Evolutionary conservation across 805 yeast genomes (phyloP), one percentile per base, ranked within the genome.

Genomic region (Blastobotrys attinorum): DNA sequence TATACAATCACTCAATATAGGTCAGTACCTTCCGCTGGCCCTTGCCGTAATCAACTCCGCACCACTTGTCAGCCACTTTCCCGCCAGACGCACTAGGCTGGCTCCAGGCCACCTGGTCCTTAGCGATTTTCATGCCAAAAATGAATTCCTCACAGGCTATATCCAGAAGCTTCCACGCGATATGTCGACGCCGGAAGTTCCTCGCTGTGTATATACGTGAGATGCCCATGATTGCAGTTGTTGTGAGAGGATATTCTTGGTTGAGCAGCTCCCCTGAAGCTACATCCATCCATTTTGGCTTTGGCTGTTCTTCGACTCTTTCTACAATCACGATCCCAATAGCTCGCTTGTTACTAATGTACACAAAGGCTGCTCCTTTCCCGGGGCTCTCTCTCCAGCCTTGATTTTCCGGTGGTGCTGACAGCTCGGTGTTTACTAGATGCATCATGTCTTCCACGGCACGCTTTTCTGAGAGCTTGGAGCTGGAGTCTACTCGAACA

Each of bases 1-100:
- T n/a, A 20, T 31, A 31, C 13, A 31, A 22, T 21, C 21, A 29
- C 31, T 39, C 41, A 2, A 39, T 16, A 18, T 39, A 39, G 27
- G 34, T 17, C 17, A 39, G 41, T 10, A 39, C 33, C 10, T 31
- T 29, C 18, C 21, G 8, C 13, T 20, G 15, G 10, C 20, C 4
- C 5, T 13, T 3, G 3, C 15, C 20, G 31, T 31, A 17, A 2
- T 39, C 27, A 11, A 34, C 40, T 13, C 43, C 38, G n/a, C 31
- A 18, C 61, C 62, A 59, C 8, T 21, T 22, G 10, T 31, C 20
- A 2, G 81, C 80, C 16, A 77, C 61, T 25, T 62, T 58, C 3
- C 73, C 71, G 0, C 83, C 83, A 40, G 67, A 66, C 42, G 66
- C 70, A 45, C 78, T 72, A 0, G 83, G 83, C 57, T 77, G 83